Evolutionary conservation across 1,284 basidiomycete species (phyloP).

Genomic region (Wolfiporia cocos): DNA sequence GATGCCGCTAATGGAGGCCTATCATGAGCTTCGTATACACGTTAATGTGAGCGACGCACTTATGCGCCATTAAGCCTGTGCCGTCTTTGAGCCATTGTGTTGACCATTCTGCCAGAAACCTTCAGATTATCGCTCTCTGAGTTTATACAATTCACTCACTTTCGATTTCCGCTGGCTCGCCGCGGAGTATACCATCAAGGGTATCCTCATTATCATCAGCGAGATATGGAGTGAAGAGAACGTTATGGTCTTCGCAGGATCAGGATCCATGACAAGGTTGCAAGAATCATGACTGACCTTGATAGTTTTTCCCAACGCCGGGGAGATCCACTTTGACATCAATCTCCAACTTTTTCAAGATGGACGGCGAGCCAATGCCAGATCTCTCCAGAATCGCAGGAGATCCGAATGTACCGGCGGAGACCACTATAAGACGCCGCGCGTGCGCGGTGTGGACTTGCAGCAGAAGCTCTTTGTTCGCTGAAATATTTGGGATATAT

Average conservation of each 20-base stretch:
- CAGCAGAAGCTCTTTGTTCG: conserved; percentile 15
- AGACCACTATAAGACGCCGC: conserved; percentile 39
- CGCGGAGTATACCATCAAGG: conserved; percentile 36
- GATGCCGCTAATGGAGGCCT: conserved; percentile 25
- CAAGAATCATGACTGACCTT: conserved; percentile 30
- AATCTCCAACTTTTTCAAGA: conserved; percentile 37
- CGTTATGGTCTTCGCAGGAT: conserved; percentile 38
- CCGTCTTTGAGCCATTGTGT: conserved; percentile 38
- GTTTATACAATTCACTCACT: conserved; percentile 24
- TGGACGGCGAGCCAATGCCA: conserved; percentile 22
- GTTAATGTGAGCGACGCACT: conserved; percentile 31
- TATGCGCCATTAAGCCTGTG: conserved; percentile 42
- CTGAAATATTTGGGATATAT: conserved; percentile 34
- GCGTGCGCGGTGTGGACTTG: conserved; percentile 28
- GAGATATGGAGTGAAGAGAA: conserved; percentile 29
- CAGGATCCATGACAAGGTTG: not conserved
- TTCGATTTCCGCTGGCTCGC: conserved; percentile 26
- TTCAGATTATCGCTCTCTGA: not conserved
- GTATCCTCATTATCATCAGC: conserved; percentile 35
- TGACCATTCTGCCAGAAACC: conserved; percentile 26
- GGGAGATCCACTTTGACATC: conserved; percentile 40
- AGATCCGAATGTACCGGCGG: conserved; percentile 30
- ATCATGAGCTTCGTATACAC: not conserved
- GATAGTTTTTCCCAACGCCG: conserved; percentile 53
- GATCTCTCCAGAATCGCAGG: conserved; percentile 27